These are phyloP conservation scores for Tricholoma sp. DNA, from an alignment of 768 basidiomycete genomes.

Conservation along the genomic window DNA sequence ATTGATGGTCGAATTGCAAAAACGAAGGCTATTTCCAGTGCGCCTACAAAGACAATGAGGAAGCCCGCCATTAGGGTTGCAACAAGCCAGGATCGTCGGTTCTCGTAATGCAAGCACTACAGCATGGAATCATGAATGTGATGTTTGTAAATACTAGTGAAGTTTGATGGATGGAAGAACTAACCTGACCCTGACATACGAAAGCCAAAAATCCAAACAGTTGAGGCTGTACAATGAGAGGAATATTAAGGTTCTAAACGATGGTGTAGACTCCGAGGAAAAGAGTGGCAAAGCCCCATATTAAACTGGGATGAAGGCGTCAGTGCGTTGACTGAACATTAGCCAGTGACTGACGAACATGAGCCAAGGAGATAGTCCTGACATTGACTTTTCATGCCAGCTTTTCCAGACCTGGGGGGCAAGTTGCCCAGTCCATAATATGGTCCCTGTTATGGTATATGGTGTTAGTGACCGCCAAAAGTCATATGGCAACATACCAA, in stretches of 20 bases:
- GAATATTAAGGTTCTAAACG: slow-evolving; percentile 61
- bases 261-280: slow-evolving; percentile 65
- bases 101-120: slow-evolving; percentile 66
- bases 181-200: slow-evolving; percentile 62
- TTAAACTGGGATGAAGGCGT: no score
- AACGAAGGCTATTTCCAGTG: no score
- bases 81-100: slow-evolving; percentile 25
- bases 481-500: slow-evolving; percentile 37
- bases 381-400: slow-evolving; percentile 57
- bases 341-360: slow-evolving; percentile 37
- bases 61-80: slow-evolving; percentile 23
- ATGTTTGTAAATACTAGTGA: slow-evolving; percentile 1
- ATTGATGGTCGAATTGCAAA: no score
- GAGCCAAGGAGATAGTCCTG: slow-evolving; percentile 62
- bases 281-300: slow-evolving; percentile 20
- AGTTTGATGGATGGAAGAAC: slow-evolving; percentile 9
- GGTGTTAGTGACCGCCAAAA: not conserved
- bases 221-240: slow-evolving; percentile 65
- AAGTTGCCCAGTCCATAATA: slow-evolving; percentile 63
- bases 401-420: slow-evolving; percentile 74
- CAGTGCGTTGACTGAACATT: not conserved
- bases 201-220: slow-evolving; percentile 55
- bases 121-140: not conserved
- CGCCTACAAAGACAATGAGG: slow-evolving; percentile 31
- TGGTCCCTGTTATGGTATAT: slow-evolving; percentile 37